Evolutionary conservation across 2,329 filamentous ascomycete genomes (phyloP), one percentile per base, ranked within the genome.

Genomic region (Phoma sp.): DNA sequence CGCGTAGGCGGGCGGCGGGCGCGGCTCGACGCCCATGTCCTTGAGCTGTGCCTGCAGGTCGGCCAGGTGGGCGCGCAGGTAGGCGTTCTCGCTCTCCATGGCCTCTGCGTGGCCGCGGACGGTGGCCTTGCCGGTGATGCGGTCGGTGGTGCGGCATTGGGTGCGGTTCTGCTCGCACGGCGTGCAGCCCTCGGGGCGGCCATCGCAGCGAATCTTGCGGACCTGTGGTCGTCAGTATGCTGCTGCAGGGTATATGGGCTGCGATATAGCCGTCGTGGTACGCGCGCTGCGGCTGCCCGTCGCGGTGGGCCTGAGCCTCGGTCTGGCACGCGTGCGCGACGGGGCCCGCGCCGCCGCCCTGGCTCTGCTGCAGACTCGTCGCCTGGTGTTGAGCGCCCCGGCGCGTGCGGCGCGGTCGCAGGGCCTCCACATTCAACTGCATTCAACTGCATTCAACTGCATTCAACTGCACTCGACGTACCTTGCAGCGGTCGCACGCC

Each of bases 401-500:
- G n/a, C n/a, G n/a, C n/a, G n/a, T n/a, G n/a, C n/a, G n/a, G n/a
- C n/a, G n/a, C n/a, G n/a, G n/a, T n/a, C n/a, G n/a, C n/a, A n/a
- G n/a, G n/a, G n/a, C n/a, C n/a, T n/a, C n/a, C n/a, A n/a, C n/a
- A n/a, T n/a, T n/a, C n/a, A n/a, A n/a, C n/a, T n/a, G n/a, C n/a
- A n/a, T n/a, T n/a, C n/a, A n/a, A n/a, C n/a, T n/a, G n/a, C n/a
- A n/a, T n/a, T n/a, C n/a, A n/a, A n/a, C n/a, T n/a, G n/a, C n/a
- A n/a, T n/a, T n/a, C n/a, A n/a, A n/a, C n/a, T n/a, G n/a, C n/a
- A n/a, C n/a, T n/a, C n/a, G n/a, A n/a, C 51, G 25, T 74, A 91
- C 89, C 83, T 93, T 95, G 82, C 92, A 96, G 50, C 92, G 83
- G 76, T 96, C 91, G 81, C 91, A 96, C 26, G 91, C 91, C 77